Evolutionary conservation across 2,329 filamentous ascomycete genomes (phyloP), one percentile per base, ranked within the genome.

Genomic region (Fusarium tupiense): DNA sequence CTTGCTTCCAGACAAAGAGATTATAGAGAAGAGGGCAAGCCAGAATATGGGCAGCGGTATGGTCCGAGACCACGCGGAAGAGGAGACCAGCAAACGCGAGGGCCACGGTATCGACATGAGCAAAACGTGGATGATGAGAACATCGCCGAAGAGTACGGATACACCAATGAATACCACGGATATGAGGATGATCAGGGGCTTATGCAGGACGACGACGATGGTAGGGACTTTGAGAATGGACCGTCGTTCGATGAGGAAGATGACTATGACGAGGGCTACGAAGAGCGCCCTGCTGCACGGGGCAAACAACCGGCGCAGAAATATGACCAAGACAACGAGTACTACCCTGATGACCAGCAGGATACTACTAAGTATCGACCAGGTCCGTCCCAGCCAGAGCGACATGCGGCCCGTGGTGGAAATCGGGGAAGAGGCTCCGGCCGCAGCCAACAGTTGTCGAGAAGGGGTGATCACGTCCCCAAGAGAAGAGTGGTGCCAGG

Each of bases 391-490:
- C 31, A 29, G 1, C 0, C 10, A 11, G 44, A n/a, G 8, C 35
- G 50, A 53, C 8, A 24, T 8, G 6, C 24, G 1, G 16, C 3
- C 22, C 33, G 33, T 16, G 43, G 43, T 22, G 26, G 33, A 9
- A 20, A 3, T 6, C 31, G 31, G 0, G 43, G 22, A 16, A 52
- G 43, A 29, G 35, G 54, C 6, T 2, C 17, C 0, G n/a, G 37
- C 2, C 31, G 8, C 0, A 2, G 16, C 0, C 49, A 52, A 35
- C 29, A 19, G 2, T 3, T 16, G 3, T 2, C 47, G 1, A 19
- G 16, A 19, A 24, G 11, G 4, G 29, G 29, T 2, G 22, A 10
- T 2, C 22, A 24, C 2, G 6, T 7, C 2, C 16, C 0, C 2
- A 52, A 52, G 49, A 13, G 8, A 11, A 24, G 5, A 19, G 4